These are phyloP conservation scores for Tetracladium marchalianum DNA, from an alignment of 495 filamentous ascomycete species.

Conservation along the genomic window DNA sequence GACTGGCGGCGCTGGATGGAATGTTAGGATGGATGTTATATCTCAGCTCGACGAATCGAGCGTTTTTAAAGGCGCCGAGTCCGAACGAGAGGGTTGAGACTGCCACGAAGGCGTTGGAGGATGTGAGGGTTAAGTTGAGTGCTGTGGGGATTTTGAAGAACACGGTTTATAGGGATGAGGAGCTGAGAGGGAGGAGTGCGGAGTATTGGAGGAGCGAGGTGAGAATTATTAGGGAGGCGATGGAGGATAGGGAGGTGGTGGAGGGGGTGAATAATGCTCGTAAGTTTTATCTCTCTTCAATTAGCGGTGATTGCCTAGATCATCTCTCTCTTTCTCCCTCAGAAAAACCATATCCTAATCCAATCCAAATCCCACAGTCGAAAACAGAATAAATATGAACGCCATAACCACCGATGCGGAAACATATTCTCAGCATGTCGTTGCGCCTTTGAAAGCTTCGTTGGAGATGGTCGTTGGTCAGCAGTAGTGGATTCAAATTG, in stretches of 20 bases:
- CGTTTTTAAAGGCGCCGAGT: slow-evolving; percentile 32
- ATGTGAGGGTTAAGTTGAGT: slow-evolving; percentile 32
- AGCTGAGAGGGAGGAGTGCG: slow-evolving; percentile 30
- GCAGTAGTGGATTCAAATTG: too few relatives aligned
- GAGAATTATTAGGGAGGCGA: slow-evolving; percentile 40
- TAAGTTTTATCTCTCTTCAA: too few relatives aligned
- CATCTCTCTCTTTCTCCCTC: too few relatives aligned
- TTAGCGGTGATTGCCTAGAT: too few relatives aligned
- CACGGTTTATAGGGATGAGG: slow-evolving; percentile 41
- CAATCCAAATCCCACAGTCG: slow-evolving; percentile 10
- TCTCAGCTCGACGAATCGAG: slow-evolving; percentile 65
- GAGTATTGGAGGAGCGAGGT: slow-evolving; percentile 47
- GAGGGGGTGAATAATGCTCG: slow-evolving; percentile 44
- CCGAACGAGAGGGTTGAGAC: slow-evolving; percentile 39
- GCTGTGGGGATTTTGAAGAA: slow-evolving; percentile 47
- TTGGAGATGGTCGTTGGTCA: too few relatives aligned
- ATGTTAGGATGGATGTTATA: slow-evolving; percentile 55
- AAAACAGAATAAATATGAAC: slow-evolving; percentile 39
- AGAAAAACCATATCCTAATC: too few relatives aligned
- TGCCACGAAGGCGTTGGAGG: slow-evolving; percentile 26
- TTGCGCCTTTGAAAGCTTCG: slow-evolving; percentile 20
- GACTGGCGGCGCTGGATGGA: slow-evolving; percentile 50
- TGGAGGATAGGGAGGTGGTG: slow-evolving; percentile 51
- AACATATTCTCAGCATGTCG: slow-evolving; percentile 35
- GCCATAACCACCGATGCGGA: slow-evolving; percentile 43